Conservation (phyloP, 495 filamentous ascomycete species). For the Neurospora sublineolata region DNA sequence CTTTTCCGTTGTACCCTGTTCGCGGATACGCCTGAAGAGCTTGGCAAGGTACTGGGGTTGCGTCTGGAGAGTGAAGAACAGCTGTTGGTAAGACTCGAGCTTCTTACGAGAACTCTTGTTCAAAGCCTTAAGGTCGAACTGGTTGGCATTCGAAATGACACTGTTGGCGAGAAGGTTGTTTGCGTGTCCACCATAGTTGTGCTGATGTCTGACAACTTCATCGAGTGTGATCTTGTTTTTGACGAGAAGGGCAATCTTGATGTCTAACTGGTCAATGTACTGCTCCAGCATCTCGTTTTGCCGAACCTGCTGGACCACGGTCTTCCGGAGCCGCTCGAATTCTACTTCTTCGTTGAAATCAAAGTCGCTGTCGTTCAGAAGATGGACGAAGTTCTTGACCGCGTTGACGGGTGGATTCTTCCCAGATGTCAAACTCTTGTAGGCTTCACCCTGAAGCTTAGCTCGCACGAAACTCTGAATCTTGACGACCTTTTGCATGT, state of each 20-base stretch:
- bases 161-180: slow-evolving; percentile 77
- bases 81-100: slow-evolving; percentile 90
- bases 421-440: slow-evolving; percentile 90
- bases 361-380: slow-evolving; percentile 95
- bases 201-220: slow-evolving; percentile 94
- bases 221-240: slow-evolving; percentile 99
- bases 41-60: slow-evolving; percentile 89
- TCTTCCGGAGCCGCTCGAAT: slow-evolving; percentile 83
- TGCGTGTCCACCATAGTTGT: slow-evolving; percentile 86
- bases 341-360: slow-evolving; percentile 99
- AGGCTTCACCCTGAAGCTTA: slow-evolving; percentile 91
- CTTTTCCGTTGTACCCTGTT: slow-evolving; percentile 78
- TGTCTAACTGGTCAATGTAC: slow-evolving; percentile 94
- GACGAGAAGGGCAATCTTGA: slow-evolving; percentile 95
- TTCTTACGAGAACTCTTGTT: slow-evolving; percentile 94
- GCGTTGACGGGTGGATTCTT: slow-evolving; percentile 95
- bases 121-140: slow-evolving; percentile 90
- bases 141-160: slow-evolving; percentile 77
- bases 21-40: slow-evolving; percentile 72
- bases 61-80: slow-evolving; percentile 96
- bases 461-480: slow-evolving; percentile 92
- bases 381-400: slow-evolving; percentile 93
- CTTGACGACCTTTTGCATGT: slow-evolving; percentile 98
- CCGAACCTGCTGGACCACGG: slow-evolving; percentile 89
- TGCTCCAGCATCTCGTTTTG: slow-evolving; percentile 96